A percentile compares a stretch with the other conserved stretches of the same genome.
Evolutionary conservation across 2,329 filamentous ascomycete species (phyloP).

Genomic region (Simplicillium sp.): DNA sequence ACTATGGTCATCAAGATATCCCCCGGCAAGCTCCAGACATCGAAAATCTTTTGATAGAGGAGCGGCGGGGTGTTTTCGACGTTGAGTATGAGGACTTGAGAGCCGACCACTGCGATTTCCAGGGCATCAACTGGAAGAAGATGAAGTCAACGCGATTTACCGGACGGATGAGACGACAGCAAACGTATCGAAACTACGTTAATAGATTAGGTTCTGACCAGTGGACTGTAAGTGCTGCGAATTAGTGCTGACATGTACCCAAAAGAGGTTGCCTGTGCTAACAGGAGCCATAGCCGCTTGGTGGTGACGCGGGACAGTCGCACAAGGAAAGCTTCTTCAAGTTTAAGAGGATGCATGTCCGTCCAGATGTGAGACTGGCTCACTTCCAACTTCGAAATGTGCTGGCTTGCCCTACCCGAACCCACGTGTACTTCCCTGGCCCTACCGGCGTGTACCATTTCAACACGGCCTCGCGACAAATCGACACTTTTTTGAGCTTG

Average conservation of each 20-base stretch:
- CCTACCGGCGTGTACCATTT: conserved; percentile 38
- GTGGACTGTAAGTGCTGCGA: conserved; percentile 32
- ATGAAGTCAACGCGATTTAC: conserved; percentile 39
- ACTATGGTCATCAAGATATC: conserved; percentile 9
- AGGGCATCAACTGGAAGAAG: conserved; percentile 48
- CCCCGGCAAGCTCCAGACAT: conserved; percentile 16
- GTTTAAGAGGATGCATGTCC: conserved; percentile 48
- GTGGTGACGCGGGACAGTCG: conserved; percentile 8
- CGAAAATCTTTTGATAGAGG: conserved; percentile 22
- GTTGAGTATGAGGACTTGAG: conserved; percentile 35
- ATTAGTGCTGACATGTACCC: neutral
- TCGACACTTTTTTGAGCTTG: conserved; percentile 35
- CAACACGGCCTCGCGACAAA: conserved; percentile 37
- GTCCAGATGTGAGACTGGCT: conserved; percentile 42
- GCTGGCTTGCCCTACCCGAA: conserved; percentile 45
- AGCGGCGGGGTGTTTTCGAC: conserved; percentile 7
- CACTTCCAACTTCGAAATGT: conserved; percentile 60
- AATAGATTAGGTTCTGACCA: conserved; percentile 38
- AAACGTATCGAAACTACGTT: conserved; percentile 48
- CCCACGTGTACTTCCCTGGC: conserved; percentile 48
- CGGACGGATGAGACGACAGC: conserved; percentile 36
- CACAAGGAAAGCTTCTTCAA: conserved; percentile 42
- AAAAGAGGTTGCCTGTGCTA: neutral
- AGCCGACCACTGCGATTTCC: conserved; percentile 48
- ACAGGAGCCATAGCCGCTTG: neutral